Conservation (phyloP, 108 stramenopile species). For the Cyclotella choctawhatcheeana region DNA sequence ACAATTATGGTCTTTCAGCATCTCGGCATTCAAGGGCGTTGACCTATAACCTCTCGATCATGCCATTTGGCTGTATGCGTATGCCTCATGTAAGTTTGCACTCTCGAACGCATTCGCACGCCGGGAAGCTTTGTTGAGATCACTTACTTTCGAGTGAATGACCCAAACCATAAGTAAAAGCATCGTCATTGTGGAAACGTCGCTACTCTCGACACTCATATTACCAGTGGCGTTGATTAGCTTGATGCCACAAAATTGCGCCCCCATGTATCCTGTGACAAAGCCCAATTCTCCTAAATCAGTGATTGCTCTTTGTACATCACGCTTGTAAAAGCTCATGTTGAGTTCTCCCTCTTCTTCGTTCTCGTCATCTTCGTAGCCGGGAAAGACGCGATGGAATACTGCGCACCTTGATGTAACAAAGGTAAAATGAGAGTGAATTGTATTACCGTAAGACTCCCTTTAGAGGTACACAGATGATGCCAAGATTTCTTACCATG, state of each 20-base stretch:
- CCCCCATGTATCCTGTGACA: constrained; percentile 23
- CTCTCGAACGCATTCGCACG: constrained; percentile 2
- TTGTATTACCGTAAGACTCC: no score
- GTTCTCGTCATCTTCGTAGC: constrained; percentile 16
- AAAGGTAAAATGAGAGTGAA: neutral
- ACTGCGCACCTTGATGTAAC: neutral
- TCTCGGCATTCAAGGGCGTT: no score
- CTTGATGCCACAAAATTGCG: constrained; percentile 7
- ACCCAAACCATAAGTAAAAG: constrained; percentile 26
- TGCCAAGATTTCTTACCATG: constrained; percentile 23
- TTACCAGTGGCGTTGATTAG: constrained; percentile 3
- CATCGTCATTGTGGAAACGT: constrained; percentile 1
- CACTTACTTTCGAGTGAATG: constrained; percentile 22
- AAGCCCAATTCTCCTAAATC: constrained; percentile 46
- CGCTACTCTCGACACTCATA: constrained; percentile 4
- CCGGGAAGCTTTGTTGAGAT: constrained; percentile 21
- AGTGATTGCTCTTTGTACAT: constrained; percentile 26
- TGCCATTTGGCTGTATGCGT: no score
- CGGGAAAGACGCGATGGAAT: constrained; percentile 19
- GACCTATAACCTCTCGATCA: no score
- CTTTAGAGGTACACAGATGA: no score
- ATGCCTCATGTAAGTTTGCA: neutral
- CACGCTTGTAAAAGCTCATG: neutral
- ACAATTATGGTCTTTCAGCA: no score
- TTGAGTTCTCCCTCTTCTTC: neutral